Evolutionary conservation across 345 rosid species (phyloP), one percentile per base, ranked within the genome.

Genomic region (Triadica sebifera): DNA sequence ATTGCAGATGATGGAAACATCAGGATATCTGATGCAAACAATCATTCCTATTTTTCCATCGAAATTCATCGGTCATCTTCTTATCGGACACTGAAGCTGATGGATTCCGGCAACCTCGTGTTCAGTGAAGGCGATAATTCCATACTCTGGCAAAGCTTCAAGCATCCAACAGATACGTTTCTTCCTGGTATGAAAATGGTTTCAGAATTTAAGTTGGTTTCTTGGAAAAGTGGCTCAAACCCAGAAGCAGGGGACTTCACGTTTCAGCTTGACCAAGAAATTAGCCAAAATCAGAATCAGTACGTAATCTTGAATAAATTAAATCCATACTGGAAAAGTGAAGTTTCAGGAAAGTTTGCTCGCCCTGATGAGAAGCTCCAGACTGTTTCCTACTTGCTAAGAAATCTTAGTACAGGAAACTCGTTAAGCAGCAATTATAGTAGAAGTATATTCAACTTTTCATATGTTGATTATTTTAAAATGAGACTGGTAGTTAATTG

Each of bases 101-200:
- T 52, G 64, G 85, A 86, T 61, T 49, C 80, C 45, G 89, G 89
- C 15, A 89, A 87, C 69, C 79, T 87, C 13, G 77, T 86, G 13
- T 55, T 83, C 70, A 71, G 58, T n/a, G 39, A 1, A 16, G 16
- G 59, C 24, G 71, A 71, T 1, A 12, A 57, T 13, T 67, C 22
- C 5, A 0, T 3, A 17, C 62, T 69, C 0, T 71, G 74, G 74
- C 45, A 46, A 17, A 73, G 76, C 62, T 73, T 73, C 25, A 61
- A 64, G 16, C 5, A 73, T 45, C 76, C 69, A 20, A 65, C 69
- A 13, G 76, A 73, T 43, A 73, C 76, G 24, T 64, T 73, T 39
- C 70, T 73, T 47, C 69, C 60, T 1, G 76, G 70, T 15, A 73
- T 64, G 1, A 68, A 6, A 3, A 60, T 47, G 46, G 19, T 24